phyloP scores from a whole-genome alignment of 805 yeast genomes.

The Starmerella powellii region DNA sequence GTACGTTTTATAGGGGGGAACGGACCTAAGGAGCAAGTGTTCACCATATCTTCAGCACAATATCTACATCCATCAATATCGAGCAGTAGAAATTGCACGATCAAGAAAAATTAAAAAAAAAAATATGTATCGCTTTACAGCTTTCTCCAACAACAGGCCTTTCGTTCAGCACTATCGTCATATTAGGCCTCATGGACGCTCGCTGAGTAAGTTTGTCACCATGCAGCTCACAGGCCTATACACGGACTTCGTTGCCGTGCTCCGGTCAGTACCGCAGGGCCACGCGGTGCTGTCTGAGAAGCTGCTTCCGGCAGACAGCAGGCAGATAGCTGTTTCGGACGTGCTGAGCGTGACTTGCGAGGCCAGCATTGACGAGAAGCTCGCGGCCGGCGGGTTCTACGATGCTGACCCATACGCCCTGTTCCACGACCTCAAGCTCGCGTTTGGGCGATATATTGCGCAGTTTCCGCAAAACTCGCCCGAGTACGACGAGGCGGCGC shows the following conservation, averaged over 20 bases:
- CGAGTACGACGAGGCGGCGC: constrained; percentile 22
- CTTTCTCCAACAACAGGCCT: too few species aligned
- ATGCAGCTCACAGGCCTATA: constrained; percentile 15
- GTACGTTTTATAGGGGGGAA: too few species aligned
- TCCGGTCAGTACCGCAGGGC: constrained; percentile 15
- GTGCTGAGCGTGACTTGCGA: constrained; percentile 11
- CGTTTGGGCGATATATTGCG: constrained; percentile 22
- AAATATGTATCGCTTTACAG: too few species aligned
- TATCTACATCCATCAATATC: too few species aligned
- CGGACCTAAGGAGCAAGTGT: too few species aligned
- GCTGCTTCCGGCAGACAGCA: constrained; percentile 16
- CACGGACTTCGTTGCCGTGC: constrained; percentile 18
- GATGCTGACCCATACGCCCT: constrained; percentile 8
- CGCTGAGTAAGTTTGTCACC: constrained; percentile 1
- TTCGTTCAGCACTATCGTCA: too few species aligned
- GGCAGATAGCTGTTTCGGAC: constrained; percentile 14
- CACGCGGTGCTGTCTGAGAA: constrained; percentile 9
- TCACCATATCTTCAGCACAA: too few species aligned
- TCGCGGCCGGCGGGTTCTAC: constrained; percentile 2
- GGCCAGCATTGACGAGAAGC: constrained; percentile 17
- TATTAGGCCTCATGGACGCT: too few species aligned
- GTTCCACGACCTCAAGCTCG: constrained; percentile 26
- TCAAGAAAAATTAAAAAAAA: too few species aligned
- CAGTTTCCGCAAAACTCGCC: constrained; percentile 23
- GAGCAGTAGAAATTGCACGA: too few species aligned